Percentiles rank a stretch among this genome's conserved stretches.
phyloP scores from a whole-genome alignment of 176 grass and related monocot genomes.

The Puccinellia tenuiflora region DNA sequence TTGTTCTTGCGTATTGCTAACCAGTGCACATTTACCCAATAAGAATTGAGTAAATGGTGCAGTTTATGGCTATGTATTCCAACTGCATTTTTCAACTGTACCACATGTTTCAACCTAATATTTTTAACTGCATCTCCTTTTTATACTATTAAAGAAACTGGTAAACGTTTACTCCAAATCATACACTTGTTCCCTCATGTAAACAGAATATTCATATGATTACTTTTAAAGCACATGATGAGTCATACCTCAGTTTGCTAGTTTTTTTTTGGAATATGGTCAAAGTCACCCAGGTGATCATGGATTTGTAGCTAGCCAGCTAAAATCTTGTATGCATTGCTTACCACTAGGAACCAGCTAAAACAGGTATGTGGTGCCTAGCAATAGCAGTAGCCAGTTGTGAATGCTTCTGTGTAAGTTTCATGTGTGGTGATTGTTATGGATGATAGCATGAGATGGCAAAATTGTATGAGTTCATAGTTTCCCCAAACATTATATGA shows the following conservation, averaged over 20 bases:
- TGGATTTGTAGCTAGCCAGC: constrained; percentile 1
- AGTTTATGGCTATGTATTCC: background rate
- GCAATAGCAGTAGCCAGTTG: background rate
- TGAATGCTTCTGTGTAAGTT: background rate
- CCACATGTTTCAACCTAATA: background rate
- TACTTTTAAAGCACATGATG: background rate
- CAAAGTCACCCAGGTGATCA: background rate
- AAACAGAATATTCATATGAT: background rate
- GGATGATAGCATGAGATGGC: background rate
- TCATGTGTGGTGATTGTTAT: background rate
- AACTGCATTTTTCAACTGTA: background rate
- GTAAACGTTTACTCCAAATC: background rate
- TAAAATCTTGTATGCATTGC: background rate
- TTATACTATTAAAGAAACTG: background rate
- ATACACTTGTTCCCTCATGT: background rate
- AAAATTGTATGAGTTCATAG: background rate
- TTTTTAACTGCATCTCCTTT: background rate
- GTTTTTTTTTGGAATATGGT: background rate
- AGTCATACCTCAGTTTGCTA: background rate
- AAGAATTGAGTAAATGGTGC: background rate
- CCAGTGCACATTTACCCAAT: background rate
- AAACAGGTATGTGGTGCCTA: background rate
- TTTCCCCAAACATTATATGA: background rate
- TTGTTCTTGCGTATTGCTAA: background rate
- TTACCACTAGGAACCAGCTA: background rate